These are phyloP conservation scores for Neonectria coccinea DNA, from an alignment of 2,329 filamentous ascomycete species.

Conservation along the genomic window DNA sequence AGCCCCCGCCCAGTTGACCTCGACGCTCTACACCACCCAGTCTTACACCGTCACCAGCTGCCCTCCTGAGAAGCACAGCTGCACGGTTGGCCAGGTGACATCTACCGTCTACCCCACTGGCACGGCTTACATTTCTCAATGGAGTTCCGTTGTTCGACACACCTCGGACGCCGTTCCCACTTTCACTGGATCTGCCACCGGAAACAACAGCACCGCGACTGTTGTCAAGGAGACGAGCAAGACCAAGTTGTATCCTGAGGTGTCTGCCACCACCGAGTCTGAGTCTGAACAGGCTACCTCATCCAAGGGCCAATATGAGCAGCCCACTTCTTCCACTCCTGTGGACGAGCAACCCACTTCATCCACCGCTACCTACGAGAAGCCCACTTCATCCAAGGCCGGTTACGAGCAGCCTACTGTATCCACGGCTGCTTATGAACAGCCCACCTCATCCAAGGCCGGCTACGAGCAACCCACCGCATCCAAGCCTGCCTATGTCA, in stretches of 20 bases:
- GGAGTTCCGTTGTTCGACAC: constrained; percentile 3
- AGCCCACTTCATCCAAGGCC: neutral
- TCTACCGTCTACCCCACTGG: constrained; percentile 42
- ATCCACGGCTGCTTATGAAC: constrained; percentile 7
- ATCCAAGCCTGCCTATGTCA: constrained; percentile 13
- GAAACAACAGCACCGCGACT: neutral
- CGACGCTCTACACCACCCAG: constrained; percentile 38
- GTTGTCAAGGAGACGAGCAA: constrained; percentile 1
- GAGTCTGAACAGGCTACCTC: neutral
- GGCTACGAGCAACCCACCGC: neutral
- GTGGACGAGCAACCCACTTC: neutral
- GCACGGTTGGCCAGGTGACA: constrained; percentile 44
- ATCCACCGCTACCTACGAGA: neutral
- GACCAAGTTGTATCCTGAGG: neutral
- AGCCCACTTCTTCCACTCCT: constrained; percentile 21
- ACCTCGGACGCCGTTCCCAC: neutral
- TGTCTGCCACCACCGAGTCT: neutral
- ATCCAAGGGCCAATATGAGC: too few relatives aligned
- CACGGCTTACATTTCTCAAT: constrained; percentile 49
- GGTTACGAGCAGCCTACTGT: constrained; percentile 13
- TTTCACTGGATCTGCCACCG: neutral
- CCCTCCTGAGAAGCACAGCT: constrained; percentile 41
- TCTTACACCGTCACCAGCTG: constrained; percentile 32
- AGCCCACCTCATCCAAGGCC: neutral
- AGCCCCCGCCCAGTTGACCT: constrained; percentile 11